Percentiles rank a stretch among this genome's conserved stretches.
Evolutionary conservation across 106 monocot species (phyloP).

Genomic region (Phalaenopsis aphrodite): DNA sequence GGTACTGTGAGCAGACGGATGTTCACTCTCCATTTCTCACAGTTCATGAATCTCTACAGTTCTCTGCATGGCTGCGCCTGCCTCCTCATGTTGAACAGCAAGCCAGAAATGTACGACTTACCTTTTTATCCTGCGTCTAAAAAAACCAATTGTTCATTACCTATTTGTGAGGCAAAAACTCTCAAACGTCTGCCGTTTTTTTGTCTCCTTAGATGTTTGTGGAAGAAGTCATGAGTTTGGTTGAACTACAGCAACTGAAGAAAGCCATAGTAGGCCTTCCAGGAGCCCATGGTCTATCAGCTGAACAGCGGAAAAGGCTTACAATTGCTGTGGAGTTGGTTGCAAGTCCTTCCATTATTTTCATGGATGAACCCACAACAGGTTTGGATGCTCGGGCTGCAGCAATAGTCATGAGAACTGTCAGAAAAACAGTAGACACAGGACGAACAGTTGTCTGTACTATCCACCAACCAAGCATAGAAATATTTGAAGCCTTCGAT

Average conservation of each 20-base stretch:
- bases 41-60: constrained; percentile 37
- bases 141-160: neutral
- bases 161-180: neutral
- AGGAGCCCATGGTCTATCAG: constrained; percentile 48
- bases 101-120: constrained; percentile 15
- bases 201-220: constrained; percentile 42
- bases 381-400: constrained; percentile 67
- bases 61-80: constrained; percentile 36
- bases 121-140: neutral
- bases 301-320: constrained; percentile 62
- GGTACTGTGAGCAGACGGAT: constrained; percentile 43
- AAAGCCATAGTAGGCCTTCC: constrained; percentile 59
- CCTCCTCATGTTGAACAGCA: constrained; percentile 13
- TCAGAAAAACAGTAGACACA: constrained; percentile 57
- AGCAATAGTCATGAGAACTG: constrained; percentile 77
- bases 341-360: constrained; percentile 61
- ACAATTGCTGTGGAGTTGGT: constrained; percentile 72
- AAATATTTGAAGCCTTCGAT: constrained; percentile 74
- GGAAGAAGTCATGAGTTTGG: constrained; percentile 48
- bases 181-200: neutral
- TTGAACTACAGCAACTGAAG: constrained; percentile 44
- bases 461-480: constrained; percentile 71
- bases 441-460: constrained; percentile 67
- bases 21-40: constrained; percentile 38
- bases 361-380: constrained; percentile 77